Base-by-base conservation (phyloP, 2,329 filamentous ascomycete species). In the Penicillium sp. region DNA sequence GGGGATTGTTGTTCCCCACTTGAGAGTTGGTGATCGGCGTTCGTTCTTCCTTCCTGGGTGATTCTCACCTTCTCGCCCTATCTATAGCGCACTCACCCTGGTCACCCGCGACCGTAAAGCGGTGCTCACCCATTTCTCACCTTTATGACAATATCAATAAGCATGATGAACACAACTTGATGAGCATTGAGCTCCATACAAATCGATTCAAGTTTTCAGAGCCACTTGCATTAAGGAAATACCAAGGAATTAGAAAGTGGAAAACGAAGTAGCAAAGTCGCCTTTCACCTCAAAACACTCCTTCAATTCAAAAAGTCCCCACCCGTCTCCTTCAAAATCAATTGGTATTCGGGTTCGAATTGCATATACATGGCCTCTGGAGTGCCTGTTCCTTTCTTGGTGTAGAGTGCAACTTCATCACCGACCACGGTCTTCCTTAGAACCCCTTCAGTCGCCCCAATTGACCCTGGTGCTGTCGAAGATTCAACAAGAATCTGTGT, bases 401-500 rank as follows among this genome's bases (percentile, higher is more conserved):
- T 57, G 8, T 55, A 57, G 10, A 36, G 16, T 3, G 51, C 55
- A 16, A 36, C 40, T 48, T 70, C 65, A 49, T 67, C 56, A 18
- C 84, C 81, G 13, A 75, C 75, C 41, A 85, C 76, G 11, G 79
- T 73, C 4, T 79, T 70, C 63, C 84, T 84, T 19, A 74, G 14
- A 14, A 18, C n/a, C 16, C 34, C 34, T 13, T 38, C 23, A 68
- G 7, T 82, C 61, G 0, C 76, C 74, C 18, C 79, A 79, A 16
- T 74, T 77, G 10, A 79, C 80, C 55, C 51, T 2, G 55, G 47
- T 4, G 51, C 42, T 9, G 39, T 29, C 0, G 87, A 85, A 0
- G 86, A 85, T 70, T 91, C 87, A 26, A 85, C 84, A 61, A 81
- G 74, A 38, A 90, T 74, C 73, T 91, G 88, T 16, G 88, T 81